Evolutionary conservation across 805 yeast genomes (phyloP), one percentile per base, ranked within the genome.

Genomic region (Kodamaea sagamina): DNA sequence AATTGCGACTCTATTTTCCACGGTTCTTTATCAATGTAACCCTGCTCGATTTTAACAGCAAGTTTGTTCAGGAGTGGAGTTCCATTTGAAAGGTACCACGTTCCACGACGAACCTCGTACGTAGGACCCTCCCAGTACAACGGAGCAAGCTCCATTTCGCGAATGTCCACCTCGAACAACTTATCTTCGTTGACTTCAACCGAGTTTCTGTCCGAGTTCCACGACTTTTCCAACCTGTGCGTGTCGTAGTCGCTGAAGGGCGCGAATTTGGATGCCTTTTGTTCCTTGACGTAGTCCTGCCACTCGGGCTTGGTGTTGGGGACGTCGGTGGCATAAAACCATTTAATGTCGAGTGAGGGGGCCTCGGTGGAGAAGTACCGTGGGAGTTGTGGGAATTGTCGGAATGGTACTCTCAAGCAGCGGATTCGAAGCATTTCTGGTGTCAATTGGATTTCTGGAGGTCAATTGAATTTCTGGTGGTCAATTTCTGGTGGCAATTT

Each of bases 41-140:
- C 77, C 4, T 54, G 54, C 59, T 90, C 97, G 15, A 90, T 54
- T 43, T 76, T 79, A 0, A 68, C 64, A 0, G 93, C 70, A 4
- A 82, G 45, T 1, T 65, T 61, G 1, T 68, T 67, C 7, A 71
- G 55, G 19, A 88, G 62, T 0, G 95, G 95, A 4, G 55, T 54
- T 1, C 79, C 79, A 39, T 77, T 77, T 7, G 75, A 58, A 27
- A 71, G 65, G 58, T 88, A 89, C 98, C 98, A 92, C 1, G 81
- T 60, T 1, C 96, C 96, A 42, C 97, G 67, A 36, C 96, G 71
- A 1, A 92, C 84, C 47, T 86, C 89, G 57, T 82, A 92, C 0
- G 70, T 65, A 0, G 97, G 93, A 1, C 97, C 97, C 6, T 79
- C 81, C 97, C 97, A 92, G 59, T 82, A 92, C 0, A 82, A 75